Conservation (phyloP, 2,329 filamentous ascomycete genomes). For the Cytospora piceae region DNA sequence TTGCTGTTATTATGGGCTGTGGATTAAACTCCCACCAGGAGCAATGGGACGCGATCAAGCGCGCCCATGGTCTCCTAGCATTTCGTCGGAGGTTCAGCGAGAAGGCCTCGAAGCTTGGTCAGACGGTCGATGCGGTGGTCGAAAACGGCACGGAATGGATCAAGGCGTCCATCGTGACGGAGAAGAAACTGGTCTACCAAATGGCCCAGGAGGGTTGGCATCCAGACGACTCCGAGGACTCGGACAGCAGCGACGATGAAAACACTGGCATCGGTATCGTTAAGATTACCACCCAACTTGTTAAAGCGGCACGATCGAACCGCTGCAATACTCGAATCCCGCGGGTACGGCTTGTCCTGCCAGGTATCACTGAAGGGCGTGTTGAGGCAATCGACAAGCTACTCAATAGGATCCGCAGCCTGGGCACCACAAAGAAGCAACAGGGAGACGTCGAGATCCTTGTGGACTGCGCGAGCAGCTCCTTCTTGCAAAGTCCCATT, state of each 20-base stretch:
- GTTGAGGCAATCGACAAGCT: conserved; percentile 26
- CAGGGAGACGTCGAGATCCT: conserved; percentile 27
- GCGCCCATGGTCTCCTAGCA: conserved; percentile 27
- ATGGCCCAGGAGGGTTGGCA: conserved; percentile 32
- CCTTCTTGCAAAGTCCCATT: conserved; percentile 20
- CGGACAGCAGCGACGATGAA: conserved; percentile 24
- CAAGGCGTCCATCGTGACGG: conserved; percentile 27
- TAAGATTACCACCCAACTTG: conserved; percentile 24
- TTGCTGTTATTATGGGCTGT: conserved; percentile 22
- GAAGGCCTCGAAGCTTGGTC: conserved; percentile 20
- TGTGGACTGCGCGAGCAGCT: conserved; percentile 27
- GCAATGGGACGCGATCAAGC: conserved; percentile 30
- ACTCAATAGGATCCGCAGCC: conserved; percentile 17
- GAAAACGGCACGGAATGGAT: conserved; percentile 30
- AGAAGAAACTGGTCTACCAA: conserved; percentile 29
- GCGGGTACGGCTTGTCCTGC: conserved; percentile 27
- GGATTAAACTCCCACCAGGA: conserved; percentile 22
- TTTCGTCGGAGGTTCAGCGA: conserved; percentile 27
- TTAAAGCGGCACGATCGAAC: conserved; percentile 28
- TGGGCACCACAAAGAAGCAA: conserved; percentile 24
- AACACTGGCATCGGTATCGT: conserved; percentile 24
- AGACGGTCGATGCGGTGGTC: conserved; percentile 29
- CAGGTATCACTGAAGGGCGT: conserved; percentile 24
- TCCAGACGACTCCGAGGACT: conserved; percentile 30
- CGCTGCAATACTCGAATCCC: conserved; percentile 30